A percentile compares a stretch with the other conserved stretches of the same genome.
These are phyloP conservation scores for Aspergillus wentii DNA, from an alignment of 495 filamentous ascomycete species.

Conservation along the genomic window DNA sequence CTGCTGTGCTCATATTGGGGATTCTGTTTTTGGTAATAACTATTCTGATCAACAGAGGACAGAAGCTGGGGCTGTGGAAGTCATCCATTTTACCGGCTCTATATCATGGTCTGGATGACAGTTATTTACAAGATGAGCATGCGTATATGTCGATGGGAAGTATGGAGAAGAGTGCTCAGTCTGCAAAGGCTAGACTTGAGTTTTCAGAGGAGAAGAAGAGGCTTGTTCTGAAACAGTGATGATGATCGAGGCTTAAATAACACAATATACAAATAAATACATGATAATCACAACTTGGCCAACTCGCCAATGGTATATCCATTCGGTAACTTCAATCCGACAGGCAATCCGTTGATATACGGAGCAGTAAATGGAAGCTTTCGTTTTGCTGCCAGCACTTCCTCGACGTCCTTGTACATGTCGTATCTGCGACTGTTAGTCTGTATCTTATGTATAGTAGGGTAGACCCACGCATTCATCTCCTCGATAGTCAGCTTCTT, in stretches of 20 bases:
- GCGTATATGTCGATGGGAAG: not conserved
- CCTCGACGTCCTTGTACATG: conserved; percentile 44
- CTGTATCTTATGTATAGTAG: not conserved
- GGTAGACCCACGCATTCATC: conserved; percentile 42
- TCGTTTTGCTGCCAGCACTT: conserved; percentile 23
- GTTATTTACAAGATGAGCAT: not conserved
- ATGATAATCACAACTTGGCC: too few relatives aligned
- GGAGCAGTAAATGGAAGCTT: conserved; percentile 17
- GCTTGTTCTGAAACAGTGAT: too few relatives aligned
- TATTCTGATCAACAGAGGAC: not conserved
- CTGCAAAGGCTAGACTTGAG: too few relatives aligned
- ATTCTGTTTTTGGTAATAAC: conserved; percentile 10
- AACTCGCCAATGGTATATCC: not conserved
- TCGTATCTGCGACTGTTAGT: conserved; percentile 41
- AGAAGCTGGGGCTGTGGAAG: conserved; percentile 6
- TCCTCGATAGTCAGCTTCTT: conserved; percentile 48
- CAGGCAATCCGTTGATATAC: conserved; percentile 31
- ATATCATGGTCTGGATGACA: conserved; percentile 1
- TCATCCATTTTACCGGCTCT: conserved; percentile 7
- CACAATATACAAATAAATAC: too few relatives aligned
- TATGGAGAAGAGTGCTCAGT: too few relatives aligned
- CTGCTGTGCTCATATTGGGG: conserved; percentile 7
- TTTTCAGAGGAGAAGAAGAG: too few relatives aligned
- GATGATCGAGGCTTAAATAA: too few relatives aligned
- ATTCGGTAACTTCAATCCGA: conserved; percentile 15